Evolutionary conservation across 306 rosid species (phyloP), one percentile per base, ranked within the genome.

Genomic region (Sicyos baderoa): DNA sequence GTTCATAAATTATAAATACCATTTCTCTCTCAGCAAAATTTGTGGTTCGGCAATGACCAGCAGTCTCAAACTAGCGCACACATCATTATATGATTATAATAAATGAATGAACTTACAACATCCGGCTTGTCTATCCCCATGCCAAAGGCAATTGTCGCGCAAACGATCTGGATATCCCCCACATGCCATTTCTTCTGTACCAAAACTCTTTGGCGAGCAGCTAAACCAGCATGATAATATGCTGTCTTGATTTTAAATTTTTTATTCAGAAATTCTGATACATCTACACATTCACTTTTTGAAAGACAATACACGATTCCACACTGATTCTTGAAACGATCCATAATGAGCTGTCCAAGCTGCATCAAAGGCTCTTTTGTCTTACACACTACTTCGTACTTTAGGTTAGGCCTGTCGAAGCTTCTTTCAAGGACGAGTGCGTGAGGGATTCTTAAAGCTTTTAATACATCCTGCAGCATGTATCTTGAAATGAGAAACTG

Each of bases 121-220:
- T 93, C 97, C 48, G 96, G 77, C 72, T 93, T 93, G 90, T 89
- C 98, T 81, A 93, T 93, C 75, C 98, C 98, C 97, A 93, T 93
- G 63, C 98, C 98, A 81, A 93, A 93, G 79, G 98, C 97, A 82
- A 93, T 93, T 63, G 97, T 89, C 51, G 97, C 97, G 56, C 97
- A 93, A 54, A 91, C 97, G 42, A 93, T 73, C 55, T 88, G 94
- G 71, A 88, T 85, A 80, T 90, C 91, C 70, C 98, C 97, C 6
- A 77, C 80, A 47, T 90, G 84, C 98, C 98, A 93, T 76, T 84
- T 89, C 81, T 79, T 90, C 77, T 93, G 98, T 49, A 86, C 97
- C 51, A 86, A 53, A 77, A 90, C 90, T 85, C 97, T 88, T 73
- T 88, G 98, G 37, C 85, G 85, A 67, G 87, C 86, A 54, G 85